Evolutionary conservation across 169 alveolate species (phyloP).

Genomic region (Eimeria zaria): DNA sequence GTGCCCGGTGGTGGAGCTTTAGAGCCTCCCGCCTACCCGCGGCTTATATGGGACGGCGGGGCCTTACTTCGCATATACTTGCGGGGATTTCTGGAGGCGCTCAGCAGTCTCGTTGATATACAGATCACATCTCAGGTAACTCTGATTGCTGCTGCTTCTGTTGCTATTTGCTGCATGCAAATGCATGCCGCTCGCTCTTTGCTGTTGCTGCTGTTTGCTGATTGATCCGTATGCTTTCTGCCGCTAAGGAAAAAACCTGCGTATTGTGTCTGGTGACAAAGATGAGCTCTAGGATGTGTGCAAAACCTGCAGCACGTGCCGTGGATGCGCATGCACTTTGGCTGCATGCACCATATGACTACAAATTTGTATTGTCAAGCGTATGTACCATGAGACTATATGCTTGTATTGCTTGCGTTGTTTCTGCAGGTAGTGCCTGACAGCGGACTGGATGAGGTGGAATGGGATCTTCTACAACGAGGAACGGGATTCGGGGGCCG

Average conservation of each 20-base stretch:
- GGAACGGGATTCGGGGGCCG: background rate
- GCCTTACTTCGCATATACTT: background rate
- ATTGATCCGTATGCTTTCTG: background rate
- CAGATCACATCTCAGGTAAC: constrained; percentile 30
- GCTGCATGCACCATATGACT: background rate
- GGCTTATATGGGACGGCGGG: constrained; percentile 1
- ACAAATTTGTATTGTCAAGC: background rate
- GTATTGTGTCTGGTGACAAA: background rate
- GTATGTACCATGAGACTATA: background rate
- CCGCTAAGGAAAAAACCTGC: background rate
- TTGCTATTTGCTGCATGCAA: background rate
- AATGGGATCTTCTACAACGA: constrained; percentile 15
- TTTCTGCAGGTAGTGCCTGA: constrained; percentile 57
- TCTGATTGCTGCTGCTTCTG: constrained; percentile 1
- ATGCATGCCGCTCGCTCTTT: background rate
- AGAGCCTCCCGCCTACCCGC: background rate
- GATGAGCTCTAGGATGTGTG: background rate
- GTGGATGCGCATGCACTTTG: background rate
- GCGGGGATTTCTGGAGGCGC: constrained; percentile 54
- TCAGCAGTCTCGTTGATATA: constrained; percentile 32
- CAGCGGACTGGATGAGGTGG: constrained; percentile 49
- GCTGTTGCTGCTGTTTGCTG: constrained; percentile 12
- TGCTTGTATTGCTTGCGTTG: background rate
- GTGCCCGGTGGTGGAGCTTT: background rate
- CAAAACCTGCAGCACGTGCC: background rate